Evolutionary conservation across 768 basidiomycete species (phyloP).

Genomic region (Pluteus cervinus): DNA sequence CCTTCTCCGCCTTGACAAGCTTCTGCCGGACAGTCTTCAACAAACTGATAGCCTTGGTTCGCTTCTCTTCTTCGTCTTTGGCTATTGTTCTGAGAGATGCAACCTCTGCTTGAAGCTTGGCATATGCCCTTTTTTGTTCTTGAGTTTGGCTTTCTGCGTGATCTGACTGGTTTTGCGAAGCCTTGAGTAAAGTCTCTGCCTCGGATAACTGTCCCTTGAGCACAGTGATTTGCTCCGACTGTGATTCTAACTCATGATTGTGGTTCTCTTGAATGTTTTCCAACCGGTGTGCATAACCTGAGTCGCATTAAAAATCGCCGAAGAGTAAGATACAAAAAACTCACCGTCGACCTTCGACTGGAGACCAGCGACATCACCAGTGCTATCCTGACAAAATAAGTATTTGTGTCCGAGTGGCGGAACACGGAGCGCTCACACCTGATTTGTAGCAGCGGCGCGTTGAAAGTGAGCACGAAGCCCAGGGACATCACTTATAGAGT

Average conservation of each 20-base stretch:
- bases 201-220: conserved; percentile 65
- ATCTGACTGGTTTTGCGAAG: conserved; percentile 42
- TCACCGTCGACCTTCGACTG: too few species aligned
- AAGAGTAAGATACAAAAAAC: conserved; percentile 1
- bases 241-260: conserved; percentile 72
- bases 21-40: conserved; percentile 96
- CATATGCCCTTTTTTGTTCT: conserved; percentile 49
- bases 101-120: conserved; percentile 57
- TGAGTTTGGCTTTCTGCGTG: conserved; percentile 43
- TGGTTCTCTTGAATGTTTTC: conserved; percentile 86
- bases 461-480: conserved; percentile 71
- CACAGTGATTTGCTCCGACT: conserved; percentile 65
- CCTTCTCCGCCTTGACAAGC: conserved; percentile 94
- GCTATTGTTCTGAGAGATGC: conserved; percentile 52
- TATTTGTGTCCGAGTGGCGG: too few species aligned
- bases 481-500: conserved; percentile 55
- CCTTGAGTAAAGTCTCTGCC: conserved; percentile 62
- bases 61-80: conserved; percentile 97
- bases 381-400: not conserved
- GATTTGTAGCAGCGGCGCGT: conserved; percentile 58
- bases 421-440: conserved; percentile 62
- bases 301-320: conserved; percentile 5
- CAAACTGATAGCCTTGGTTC: conserved; percentile 86
- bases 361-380: not conserved
- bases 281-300: conserved; percentile 80